phyloP scores from a whole-genome alignment of 306 rosid species.

The Carpinus viminea region DNA sequence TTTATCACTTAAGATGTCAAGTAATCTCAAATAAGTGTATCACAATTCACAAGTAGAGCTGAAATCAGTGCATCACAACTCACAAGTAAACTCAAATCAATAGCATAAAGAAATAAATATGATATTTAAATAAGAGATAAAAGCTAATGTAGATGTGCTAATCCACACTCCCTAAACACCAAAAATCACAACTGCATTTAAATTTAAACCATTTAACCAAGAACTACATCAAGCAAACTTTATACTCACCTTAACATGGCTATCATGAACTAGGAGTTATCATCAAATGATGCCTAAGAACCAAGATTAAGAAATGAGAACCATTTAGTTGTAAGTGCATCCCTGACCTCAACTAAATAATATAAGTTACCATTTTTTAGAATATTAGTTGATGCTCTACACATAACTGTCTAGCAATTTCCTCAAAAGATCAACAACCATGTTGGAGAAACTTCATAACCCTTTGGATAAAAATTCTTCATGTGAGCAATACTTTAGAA shows the following conservation, averaged over 20 bases:
- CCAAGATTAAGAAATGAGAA: conserved; percentile 28
- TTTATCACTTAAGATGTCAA: too few species aligned
- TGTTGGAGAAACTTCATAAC: conserved; percentile 18
- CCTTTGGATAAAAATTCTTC: not conserved
- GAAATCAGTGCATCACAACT: too few species aligned
- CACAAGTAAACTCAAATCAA: too few species aligned
- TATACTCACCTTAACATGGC: conserved; percentile 67
- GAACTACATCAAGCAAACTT: conserved; percentile 18
- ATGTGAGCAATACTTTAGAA: not conserved
- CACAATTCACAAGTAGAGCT: too few species aligned
- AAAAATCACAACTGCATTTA: conserved; percentile 30
- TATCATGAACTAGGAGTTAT: conserved; percentile 89
- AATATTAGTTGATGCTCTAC: conserved; percentile 72
- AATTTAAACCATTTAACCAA: conserved; percentile 7
- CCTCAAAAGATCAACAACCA: conserved; percentile 55
- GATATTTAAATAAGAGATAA: too few species aligned
- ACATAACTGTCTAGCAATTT: conserved; percentile 91
- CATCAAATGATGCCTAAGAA: conserved; percentile 86
- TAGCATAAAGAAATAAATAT: too few species aligned
- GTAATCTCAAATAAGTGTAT: too few species aligned
- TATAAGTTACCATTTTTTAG: conserved; percentile 74
- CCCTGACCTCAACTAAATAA: conserved; percentile 6
- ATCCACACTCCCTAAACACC: conserved; percentile 79
- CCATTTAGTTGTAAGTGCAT: conserved; percentile 4
- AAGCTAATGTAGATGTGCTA: too few species aligned